Conservation (phyloP, 495 filamentous ascomycete genomes). For the Cudoniella acicularis region DNA sequence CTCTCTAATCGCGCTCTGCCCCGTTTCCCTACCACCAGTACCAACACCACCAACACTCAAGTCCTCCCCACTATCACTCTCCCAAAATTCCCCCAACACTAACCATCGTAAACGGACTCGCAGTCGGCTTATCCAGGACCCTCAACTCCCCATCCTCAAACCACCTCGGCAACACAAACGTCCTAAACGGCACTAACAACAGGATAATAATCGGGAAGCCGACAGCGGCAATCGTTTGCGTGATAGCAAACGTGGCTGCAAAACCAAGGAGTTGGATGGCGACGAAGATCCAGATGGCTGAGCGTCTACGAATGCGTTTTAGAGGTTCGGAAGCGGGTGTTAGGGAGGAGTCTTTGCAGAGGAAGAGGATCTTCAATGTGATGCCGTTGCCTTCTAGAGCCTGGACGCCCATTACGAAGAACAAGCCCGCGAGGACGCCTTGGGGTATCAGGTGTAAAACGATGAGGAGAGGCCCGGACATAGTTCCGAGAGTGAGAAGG, state of each 20-base stretch:
- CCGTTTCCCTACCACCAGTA: constrained; percentile 4
- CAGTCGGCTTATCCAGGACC: constrained; percentile 73
- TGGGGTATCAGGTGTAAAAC: constrained; percentile 86
- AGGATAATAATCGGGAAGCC: constrained; percentile 90
- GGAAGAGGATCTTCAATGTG: constrained; percentile 74
- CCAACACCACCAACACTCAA: neutral
- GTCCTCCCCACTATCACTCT: constrained; percentile 19
- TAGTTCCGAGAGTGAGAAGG: constrained; percentile 78
- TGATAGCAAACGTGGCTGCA: constrained; percentile 87
- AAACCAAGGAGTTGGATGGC: constrained; percentile 75
- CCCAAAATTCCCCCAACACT: constrained; percentile 70
- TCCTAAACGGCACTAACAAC: constrained; percentile 71
- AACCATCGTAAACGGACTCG: constrained; percentile 83
- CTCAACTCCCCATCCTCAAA: constrained; percentile 66
- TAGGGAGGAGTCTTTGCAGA: constrained; percentile 62
- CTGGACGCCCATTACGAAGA: constrained; percentile 91
- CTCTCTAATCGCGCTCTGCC: constrained; percentile 7
- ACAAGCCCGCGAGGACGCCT: constrained; percentile 82
- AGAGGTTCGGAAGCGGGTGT: constrained; percentile 66
- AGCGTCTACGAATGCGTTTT: constrained; percentile 51
- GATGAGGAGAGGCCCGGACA: constrained; percentile 78
- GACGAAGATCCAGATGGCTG: constrained; percentile 73
- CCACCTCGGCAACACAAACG: constrained; percentile 65
- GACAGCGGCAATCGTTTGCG: constrained; percentile 91
- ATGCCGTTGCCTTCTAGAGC: constrained; percentile 81